Evolutionary conservation across 179 eudicot species (phyloP), one percentile per base, ranked within the genome.

Genomic region (Heliamphora pulchella): DNA sequence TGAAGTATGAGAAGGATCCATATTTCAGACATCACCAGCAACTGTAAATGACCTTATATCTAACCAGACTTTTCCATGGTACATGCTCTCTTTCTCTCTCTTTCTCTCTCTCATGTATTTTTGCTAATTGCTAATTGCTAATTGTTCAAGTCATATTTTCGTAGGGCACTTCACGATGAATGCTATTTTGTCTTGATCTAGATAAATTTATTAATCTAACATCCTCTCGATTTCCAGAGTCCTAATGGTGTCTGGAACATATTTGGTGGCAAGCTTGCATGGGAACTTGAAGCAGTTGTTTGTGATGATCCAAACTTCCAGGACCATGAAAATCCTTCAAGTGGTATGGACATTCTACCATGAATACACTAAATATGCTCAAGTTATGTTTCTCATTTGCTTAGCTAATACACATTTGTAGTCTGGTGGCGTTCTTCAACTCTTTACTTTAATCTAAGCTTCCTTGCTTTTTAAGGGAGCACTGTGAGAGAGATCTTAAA

Each of bases 211-310:
- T n/a, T n/a, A n/a, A n/a, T n/a, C 54, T 70, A 17, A n/a, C 31
- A 57, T 18, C 68, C 43, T 55, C 70, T 14, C 22, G 67, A 41
- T 17, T 83, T n/a, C 2, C 73, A 83, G 82, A 83, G 80, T 83
- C 80, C 69, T 10, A 83, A 83, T 51, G 86, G 86, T 41, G 74
- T 83, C n/a, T 83, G 86, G 86, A 83, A 83, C 18, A 83, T 83
- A 0, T 83, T 76, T 77, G 86, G 86, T 41, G 86, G 86, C 72
- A 79, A 71, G 74, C 81, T 80, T 80, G 80, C 77, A 7, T 83
- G 83, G 86, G 86, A 80, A 20, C 80, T 77, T 71, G 77, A 77
- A 50, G 83, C 86, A 10, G 72, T 83, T 80, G 86, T 83, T 63
- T 61, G 80, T 80, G 86, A 83, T 80, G 86, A 83, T 71, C 86